Conservation (phyloP, 768 basidiomycete genomes). For the Strobilomyces dryophilus region DNA sequence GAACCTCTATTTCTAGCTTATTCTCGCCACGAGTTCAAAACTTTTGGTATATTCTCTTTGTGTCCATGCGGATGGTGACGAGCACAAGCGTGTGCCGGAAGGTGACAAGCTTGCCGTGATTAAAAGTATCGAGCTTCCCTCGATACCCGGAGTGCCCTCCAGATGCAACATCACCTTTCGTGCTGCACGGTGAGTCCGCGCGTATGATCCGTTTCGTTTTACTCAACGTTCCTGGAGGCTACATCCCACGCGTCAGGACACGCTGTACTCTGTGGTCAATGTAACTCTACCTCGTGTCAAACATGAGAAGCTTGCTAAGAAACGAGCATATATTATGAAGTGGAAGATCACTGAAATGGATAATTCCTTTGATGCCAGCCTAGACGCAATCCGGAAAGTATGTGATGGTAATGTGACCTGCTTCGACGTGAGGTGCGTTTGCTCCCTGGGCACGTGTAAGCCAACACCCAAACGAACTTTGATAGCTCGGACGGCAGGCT, state of each 20-base stretch:
- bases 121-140: constrained; percentile 52
- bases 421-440: constrained; percentile 77
- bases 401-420: constrained; percentile 80
- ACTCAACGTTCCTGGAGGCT: constrained; percentile 39
- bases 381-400: constrained; percentile 63
- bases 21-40: constrained; percentile 61
- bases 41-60: constrained; percentile 63
- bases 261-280: constrained; percentile 72
- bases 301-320: constrained; percentile 48
- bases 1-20: constrained; percentile 41
- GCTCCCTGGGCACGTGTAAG: not conserved
- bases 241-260: constrained; percentile 46
- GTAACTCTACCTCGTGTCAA: constrained; percentile 55
- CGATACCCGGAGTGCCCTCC: constrained; percentile 39
- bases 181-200: constrained; percentile 45
- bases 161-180: constrained; percentile 54
- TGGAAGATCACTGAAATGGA: constrained; percentile 67
- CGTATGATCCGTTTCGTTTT: not conserved
- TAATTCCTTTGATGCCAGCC: constrained; percentile 53
- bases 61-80: constrained; percentile 1
- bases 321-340: constrained; percentile 62
- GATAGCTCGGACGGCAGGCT: constrained; percentile 74
- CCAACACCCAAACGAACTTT: constrained; percentile 1
- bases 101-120: constrained; percentile 38
- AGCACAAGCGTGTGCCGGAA: not conserved